Base-by-base conservation (phyloP, 2,329 filamentous ascomycete species). In the Aspergillus novoparasiticus region DNA sequence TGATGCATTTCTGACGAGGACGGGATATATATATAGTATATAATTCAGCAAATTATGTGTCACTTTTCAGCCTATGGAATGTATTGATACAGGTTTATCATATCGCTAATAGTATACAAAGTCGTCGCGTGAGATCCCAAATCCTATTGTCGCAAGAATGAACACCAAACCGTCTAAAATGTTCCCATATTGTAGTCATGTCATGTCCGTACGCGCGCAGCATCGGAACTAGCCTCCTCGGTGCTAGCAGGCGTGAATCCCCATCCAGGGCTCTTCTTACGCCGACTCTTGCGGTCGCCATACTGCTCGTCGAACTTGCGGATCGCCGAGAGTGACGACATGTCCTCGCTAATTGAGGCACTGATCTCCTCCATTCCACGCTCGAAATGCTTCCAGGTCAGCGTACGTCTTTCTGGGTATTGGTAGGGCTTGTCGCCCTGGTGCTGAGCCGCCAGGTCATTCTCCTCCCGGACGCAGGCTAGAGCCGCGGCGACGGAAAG, bases 251-350 rank as follows among this genome's bases (percentile, higher is more conserved):
- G 75, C 55, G 73, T 75, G 69, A 87, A 87, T 4, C 85, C 85
- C 76, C 82, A 84, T 0, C 80, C 79, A 11, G 76, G 69, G 30
- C 77, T 87, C 77, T 86, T 88, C 74, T 86, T 87, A 73, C 87
- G 85, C 69, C 86, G 86, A 1, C 85, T 87, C 72, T 87, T 90
- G 41, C 90, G 86, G 74, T 97, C 93, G 30, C 95, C 94, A 76
- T 94, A 99, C 76, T 94, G 91, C 79, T 97, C 92, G 75, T 99
- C 95, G 73, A 98, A 99, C 79, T 96, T 96, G 71, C 92, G 87
- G 71, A 99, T 97, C 14, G 92, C 91, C 68, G 88, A 87, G 66
- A 99, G 82, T 36, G 88, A 92, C 56, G 87, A 84, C 94, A 97
- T 98, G 73, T 99, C 94, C 77, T 97, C 94, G 71, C 88, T 94